Conservation (phyloP, 2,329 filamentous ascomycete species). For the Tolypocladium ovalisporum region DNA sequence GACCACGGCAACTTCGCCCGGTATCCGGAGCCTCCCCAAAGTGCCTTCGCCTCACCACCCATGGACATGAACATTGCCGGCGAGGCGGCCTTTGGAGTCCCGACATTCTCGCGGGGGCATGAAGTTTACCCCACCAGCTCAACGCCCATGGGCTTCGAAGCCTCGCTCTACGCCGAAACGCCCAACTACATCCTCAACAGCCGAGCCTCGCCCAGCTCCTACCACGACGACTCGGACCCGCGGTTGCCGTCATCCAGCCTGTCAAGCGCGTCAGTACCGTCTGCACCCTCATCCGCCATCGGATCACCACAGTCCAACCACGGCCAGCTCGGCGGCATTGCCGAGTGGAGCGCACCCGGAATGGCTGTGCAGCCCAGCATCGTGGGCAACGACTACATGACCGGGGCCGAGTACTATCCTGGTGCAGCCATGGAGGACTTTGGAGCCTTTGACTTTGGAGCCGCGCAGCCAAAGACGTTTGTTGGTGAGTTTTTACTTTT, state of each 20-base stretch:
- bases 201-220: slow-evolving; percentile 36
- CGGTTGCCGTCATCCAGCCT: slow-evolving; percentile 43
- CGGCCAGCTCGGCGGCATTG: slow-evolving; percentile 43
- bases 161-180: slow-evolving; percentile 35
- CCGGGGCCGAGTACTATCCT: slow-evolving; percentile 44
- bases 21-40: slow-evolving; percentile 34
- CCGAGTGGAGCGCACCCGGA: slow-evolving; percentile 45
- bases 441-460: slow-evolving; percentile 32
- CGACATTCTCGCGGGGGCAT: slow-evolving; percentile 7
- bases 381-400: slow-evolving; percentile 44
- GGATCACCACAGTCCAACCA: slow-evolving; percentile 56
- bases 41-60: slow-evolving; percentile 26
- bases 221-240: slow-evolving; percentile 39
- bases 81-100: slow-evolving; percentile 30
- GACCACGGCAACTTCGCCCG: slow-evolving; percentile 29
- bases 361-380: slow-evolving; percentile 54
- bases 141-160: slow-evolving; percentile 33
- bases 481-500: slow-evolving; percentile 40
- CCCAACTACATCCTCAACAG: slow-evolving; percentile 32
- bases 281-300: slow-evolving; percentile 55
- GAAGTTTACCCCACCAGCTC: slow-evolving; percentile 18
- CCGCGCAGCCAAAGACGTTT: slow-evolving; percentile 35
- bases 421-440: slow-evolving; percentile 38
- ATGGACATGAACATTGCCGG: slow-evolving; percentile 39
- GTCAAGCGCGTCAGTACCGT: slow-evolving; percentile 50